Base-by-base conservation (phyloP, 306 rosid species). In the Vachellia pachyceras region DNA sequence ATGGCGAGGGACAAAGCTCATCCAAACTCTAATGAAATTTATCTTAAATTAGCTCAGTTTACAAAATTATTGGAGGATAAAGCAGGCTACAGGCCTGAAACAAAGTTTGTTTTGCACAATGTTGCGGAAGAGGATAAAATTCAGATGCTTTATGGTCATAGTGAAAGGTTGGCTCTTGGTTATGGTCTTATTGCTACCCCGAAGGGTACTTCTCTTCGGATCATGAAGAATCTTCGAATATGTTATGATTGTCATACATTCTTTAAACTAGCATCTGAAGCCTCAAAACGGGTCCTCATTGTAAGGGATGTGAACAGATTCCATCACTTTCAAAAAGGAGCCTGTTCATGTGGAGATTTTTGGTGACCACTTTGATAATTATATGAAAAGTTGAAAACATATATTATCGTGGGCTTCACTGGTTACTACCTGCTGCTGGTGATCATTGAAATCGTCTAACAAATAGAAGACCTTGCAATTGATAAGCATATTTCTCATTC, bases 171-270 rank as follows among this genome's bases (percentile, higher is more conserved):
- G n/a, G 55, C 55, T 49, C n/a, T 49, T 49, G 55, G 55, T 49
- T 49, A 49, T 49, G 55, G 55, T 49, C 55, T 49, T 49, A 49
- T 49, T 49, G 55, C 55, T 49, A 49, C 55, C n/a, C 55, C 55
- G 0, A 7, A 49, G 55, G 55, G 55, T 5, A 49, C 55, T 49
- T 15, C 55, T 17, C 55, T 49, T 49, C 55, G 55, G 20, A 49
- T 49, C 18, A 49, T 3, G 0, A 49, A 49, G 55, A 49, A 49
- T 15, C 55, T 49, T 49, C 55, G 55, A 49, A 5, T 15, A 15
- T 49, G 55, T 49, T 14, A 49, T 15, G 55, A 49, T 49, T 49
- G 55, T 15, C 55, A 49, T 49, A 5, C 55, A 14, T 49, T 49
- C 55, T 49, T 49, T 49, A 49, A 49, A 12, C 20, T 49, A 5